Base-by-base conservation (phyloP, 345 rosid genomes). In the Odontarrhena argentea region DNA sequence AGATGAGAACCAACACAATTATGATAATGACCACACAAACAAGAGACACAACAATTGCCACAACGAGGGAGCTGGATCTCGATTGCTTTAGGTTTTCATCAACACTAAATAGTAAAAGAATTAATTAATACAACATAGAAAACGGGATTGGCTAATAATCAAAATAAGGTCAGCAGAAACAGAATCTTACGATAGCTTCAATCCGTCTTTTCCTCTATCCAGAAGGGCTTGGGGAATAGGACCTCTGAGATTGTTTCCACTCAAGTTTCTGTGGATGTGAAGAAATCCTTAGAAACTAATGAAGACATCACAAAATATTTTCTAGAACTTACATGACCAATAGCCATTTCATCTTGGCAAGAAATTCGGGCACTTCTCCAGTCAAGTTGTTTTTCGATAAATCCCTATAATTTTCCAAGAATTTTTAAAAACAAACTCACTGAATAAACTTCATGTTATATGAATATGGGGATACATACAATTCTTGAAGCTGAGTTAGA, bases 311-410 rank as follows among this genome's bases (percentile, higher is more conserved):
- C 1, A 36, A 34, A 40, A 28, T 3, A 3, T 1, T 0, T 6
- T 15, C 41, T 32, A 6, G 25, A 52, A 79, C 96, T 83, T 70
- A 86, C 88, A 88, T 60, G 51, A 69, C 6, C 61, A 47, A 68
- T 60, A 86, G 61, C 26, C 50, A 70, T 11, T 69, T 30, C 68
- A 84, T 22, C 6, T 52, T 46, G 3, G 86, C 71, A 8, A 86
- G 74, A 69, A 77, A 71, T 7, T 74, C 75, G 0, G 91, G 91
- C 28, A 85, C 65, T 2, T 63, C 5, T 26, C 87, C 89, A 2
- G 58, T 66, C 49, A 87, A 69, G 54, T 43, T 75, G 55, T 81
- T 83, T 41, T 68, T 65, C 0, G 88, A 85, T 3, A 85, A 75
- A 59, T 82, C 87, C 78, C 91, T 88, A 70, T 1, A 37, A n/a